phyloP scores from a whole-genome alignment of 2,329 filamentous ascomycete species.

The Anisogramma anomala region DNA sequence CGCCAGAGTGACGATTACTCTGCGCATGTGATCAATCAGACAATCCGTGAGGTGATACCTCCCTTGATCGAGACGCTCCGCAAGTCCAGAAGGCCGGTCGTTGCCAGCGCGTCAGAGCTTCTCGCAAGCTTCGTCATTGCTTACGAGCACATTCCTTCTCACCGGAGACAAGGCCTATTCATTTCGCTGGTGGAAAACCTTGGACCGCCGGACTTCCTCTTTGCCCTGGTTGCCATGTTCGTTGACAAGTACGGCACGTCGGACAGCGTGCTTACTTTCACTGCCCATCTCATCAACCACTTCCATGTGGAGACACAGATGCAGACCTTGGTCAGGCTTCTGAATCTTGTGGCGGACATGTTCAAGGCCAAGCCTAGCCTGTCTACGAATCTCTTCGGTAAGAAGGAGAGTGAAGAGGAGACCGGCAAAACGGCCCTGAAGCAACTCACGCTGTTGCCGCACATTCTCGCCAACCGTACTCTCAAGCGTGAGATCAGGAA shows the following conservation, averaged over 20 bases:
- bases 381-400: slow-evolving; percentile 59
- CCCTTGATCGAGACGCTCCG: slow-evolving; percentile 78
- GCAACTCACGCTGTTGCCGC: slow-evolving; percentile 45
- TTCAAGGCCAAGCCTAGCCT: slow-evolving; percentile 64
- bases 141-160: slow-evolving; percentile 87
- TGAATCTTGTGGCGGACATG: slow-evolving; percentile 64
- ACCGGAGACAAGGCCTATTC: slow-evolving; percentile 74
- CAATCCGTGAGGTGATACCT: slow-evolving; percentile 86
- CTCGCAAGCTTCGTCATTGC: slow-evolving; percentile 93
- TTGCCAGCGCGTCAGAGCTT: slow-evolving; percentile 76
- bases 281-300: slow-evolving; percentile 58
- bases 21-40: slow-evolving; percentile 88
- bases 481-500: slow-evolving; percentile 44
- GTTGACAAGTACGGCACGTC: slow-evolving; percentile 79
- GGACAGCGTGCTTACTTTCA: slow-evolving; percentile 62
- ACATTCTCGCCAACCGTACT: slow-evolving; percentile 45
- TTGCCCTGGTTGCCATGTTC: slow-evolving; percentile 77
- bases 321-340: slow-evolving; percentile 62
- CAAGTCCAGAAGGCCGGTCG: slow-evolving; percentile 63
- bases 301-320: slow-evolving; percentile 70
- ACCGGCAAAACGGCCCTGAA: slow-evolving; percentile 39
- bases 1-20: slow-evolving; percentile 95
- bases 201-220: slow-evolving; percentile 76
- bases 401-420: slow-evolving; percentile 36
- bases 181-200: slow-evolving; percentile 74